Base-by-base conservation (phyloP, 2,329 filamentous ascomycete genomes). In the Fusarium verticillioides region DNA sequence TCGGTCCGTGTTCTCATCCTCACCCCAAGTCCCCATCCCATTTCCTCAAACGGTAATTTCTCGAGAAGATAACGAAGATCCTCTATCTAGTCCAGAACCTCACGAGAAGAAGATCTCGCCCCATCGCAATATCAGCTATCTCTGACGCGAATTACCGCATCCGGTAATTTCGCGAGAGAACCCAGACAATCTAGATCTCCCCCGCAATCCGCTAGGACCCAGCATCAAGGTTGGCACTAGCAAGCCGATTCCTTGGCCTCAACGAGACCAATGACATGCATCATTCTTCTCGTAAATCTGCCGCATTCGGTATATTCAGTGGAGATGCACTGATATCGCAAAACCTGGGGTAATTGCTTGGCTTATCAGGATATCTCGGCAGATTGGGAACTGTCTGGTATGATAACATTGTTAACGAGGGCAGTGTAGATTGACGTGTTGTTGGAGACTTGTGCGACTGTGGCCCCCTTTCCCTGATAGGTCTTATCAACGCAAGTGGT, bases 291-390 rank as follows among this genome's bases (percentile, higher is more conserved):
- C 66, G 18, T 2, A 32, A 39, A 9, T 37, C 18, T 69, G 16
- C 65, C 44, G 6, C 1, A 39, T 69, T 3, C 0, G 39, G 66
- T 46, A 63, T 18, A 28, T 69, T 52, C 1, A 52, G 63, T 23
- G 65, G 65, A 36, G n/a, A 6, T 2, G 15, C 21, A 10, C 10
- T 42, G 50, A 11, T 23, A 42, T 43, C 21, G 19, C 11, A 49
- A 46, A 69, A 69, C 39, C 50, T 69, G 66, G 66, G 57, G 66
- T 68, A 69, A 21, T 16, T 4, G 13, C 9, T 9, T 36, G 19
- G 5, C 47, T 68, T 69, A 69, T 69, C 66, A 69, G 46, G 34
- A 46, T 44, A 44, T 63, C 37, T 34, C 44, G 66, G 43, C 58
- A 69, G 34, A 63, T 69, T 36, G 16, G n/a, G 12, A 49, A 54